Base-by-base conservation (phyloP, 2,329 filamentous ascomycete species). In the Diaporthe ilicicola region DNA sequence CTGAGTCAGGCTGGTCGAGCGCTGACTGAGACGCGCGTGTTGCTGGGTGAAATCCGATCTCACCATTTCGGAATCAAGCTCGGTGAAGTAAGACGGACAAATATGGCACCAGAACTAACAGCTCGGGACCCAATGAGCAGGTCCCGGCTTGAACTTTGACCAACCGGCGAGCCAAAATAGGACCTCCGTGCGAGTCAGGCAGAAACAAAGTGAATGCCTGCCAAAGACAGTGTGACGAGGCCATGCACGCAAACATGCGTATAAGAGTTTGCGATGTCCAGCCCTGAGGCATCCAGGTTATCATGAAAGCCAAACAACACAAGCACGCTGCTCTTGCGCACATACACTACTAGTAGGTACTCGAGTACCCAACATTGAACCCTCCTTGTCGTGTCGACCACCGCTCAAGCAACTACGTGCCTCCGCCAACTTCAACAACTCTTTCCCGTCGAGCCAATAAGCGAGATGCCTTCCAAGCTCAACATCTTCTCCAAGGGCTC, bases 401-500 rank as follows among this genome's bases (percentile, higher is more conserved):
- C 9, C 7, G 1, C 12, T 37, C 15, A 50, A 32, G n/a, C n/a
- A n/a, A 17, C 44, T 8, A 46, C 32, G 0, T 24, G 19, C 29
- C 17, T 37, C 29, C 42, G 4, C 13, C 44, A 13, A 50, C 59
- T 8, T 34, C 42, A 4, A n/a, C 44, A 12, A 50, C 44, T 15
- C 19, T 42, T 24, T 27, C 15, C 6, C 22, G 46, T 9, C 46
- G 37, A 24, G 2, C 19, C 29, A 50, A 39, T 7, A 37, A 10
- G 17, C 9, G 19, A 50, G 22, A 46, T 72, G 71, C 29, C 56
- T 9, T 71, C 70, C 56, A 68, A 54, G 24, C 42, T 72, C 71
- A 72, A 68, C 37, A 55, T 65, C 39, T 55, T 71, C 17, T 65
- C 64, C 66, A 68, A 68, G 44, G 19, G 66, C 66, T 68, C 66